phyloP scores from a whole-genome alignment of 345 rosid genomes.

The Aquilaria yunnanensis region DNA sequence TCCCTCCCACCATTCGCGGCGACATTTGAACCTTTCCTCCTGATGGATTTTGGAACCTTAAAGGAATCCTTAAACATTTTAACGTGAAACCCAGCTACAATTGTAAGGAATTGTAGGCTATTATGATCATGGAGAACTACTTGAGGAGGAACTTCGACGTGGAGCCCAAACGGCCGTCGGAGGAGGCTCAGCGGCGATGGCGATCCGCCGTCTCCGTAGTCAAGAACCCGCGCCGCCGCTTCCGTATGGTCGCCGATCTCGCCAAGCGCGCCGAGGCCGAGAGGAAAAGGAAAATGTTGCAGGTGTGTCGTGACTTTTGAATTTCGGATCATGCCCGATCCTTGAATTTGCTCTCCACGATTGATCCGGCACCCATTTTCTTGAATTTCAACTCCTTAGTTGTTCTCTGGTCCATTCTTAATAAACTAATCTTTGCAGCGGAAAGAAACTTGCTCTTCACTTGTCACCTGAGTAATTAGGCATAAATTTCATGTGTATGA shows the following conservation, averaged over 20 bases:
- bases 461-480: too few relatives aligned
- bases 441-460: too few relatives aligned
- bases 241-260: conserved; percentile 55
- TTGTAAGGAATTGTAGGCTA: not conserved
- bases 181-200: conserved; percentile 39
- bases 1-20: not conserved
- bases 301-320: conserved; percentile 1
- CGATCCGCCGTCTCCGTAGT: conserved; percentile 37
- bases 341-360: too few relatives aligned
- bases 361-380: too few relatives aligned
- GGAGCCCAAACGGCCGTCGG: conserved; percentile 37
- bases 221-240: conserved; percentile 53
- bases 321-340: too few relatives aligned
- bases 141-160: conserved; percentile 39
- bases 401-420: too few relatives aligned
- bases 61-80: too few relatives aligned
- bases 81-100: not conserved
- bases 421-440: too few relatives aligned
- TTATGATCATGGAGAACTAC: conserved; percentile 25
- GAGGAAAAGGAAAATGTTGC: conserved; percentile 19
- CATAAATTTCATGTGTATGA: too few relatives aligned
- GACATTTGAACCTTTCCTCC: too few relatives aligned
- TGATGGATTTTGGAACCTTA: too few relatives aligned
- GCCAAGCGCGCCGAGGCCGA: conserved; percentile 44
- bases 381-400: too few relatives aligned